Conservation (phyloP, 73 alveolate species). For the Chromera velia region DNA sequence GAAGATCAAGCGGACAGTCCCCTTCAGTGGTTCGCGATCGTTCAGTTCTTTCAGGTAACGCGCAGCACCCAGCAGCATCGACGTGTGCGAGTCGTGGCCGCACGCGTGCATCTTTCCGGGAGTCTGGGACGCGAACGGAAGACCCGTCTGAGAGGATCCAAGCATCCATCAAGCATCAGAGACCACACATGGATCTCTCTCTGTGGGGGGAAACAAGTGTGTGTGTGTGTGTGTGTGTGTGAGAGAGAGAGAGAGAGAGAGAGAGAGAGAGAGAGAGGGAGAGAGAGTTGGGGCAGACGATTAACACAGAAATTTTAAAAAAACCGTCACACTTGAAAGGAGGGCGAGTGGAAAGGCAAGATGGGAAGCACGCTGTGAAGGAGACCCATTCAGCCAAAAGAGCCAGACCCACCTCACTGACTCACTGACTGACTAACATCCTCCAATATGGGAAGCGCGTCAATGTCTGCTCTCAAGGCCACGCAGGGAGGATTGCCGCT, state of each 20-base stretch:
- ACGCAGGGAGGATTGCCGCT: not conserved
- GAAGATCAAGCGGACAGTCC: not conserved
- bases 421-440: not conserved
- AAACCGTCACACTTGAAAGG: no score
- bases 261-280: not conserved
- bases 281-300: not conserved
- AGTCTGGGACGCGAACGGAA: slow-evolving; percentile 1
- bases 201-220: not conserved
- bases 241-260: not conserved
- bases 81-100: slow-evolving; percentile 1
- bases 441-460: not conserved
- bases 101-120: slow-evolving; percentile 7
- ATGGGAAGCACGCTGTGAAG: not conserved
- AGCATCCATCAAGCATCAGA: no score
- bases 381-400: no score
- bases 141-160: no score
- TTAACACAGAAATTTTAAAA: no score
- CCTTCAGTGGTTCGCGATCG: slow-evolving; percentile 1
- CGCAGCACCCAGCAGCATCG: slow-evolving; percentile 7
- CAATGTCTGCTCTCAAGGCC: not conserved
- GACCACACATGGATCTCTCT: not conserved
- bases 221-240: not conserved
- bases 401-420: no score
- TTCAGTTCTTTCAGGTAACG: not conserved
- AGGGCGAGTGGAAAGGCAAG: no score